Evolutionary conservation across 177 flowering plant genomes (phyloP).

Genomic region (Vitis hybrid): DNA sequence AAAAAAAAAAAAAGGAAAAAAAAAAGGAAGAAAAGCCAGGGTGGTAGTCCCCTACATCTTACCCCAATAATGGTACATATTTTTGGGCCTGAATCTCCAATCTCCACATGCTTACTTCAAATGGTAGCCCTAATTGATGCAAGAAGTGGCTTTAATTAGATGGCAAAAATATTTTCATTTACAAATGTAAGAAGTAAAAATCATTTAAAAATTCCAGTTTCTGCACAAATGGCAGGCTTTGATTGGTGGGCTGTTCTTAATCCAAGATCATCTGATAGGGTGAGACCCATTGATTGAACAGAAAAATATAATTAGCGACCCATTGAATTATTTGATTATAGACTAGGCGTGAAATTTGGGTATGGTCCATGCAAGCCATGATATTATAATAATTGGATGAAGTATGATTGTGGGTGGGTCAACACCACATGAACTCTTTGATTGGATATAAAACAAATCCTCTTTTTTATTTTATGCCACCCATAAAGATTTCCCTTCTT

Average conservation of each 20-base stretch:
- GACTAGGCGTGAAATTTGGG: background rate
- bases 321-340: constrained; percentile 1
- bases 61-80: too few species aligned
- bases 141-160: too few species aligned
- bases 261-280: background rate
- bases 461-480: constrained; percentile 1
- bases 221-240: background rate
- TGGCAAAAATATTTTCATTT: background rate
- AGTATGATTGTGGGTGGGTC: constrained; percentile 9
- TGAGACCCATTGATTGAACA: constrained; percentile 8
- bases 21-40: too few species aligned
- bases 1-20: too few species aligned
- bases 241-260: constrained; percentile 5
- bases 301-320: background rate
- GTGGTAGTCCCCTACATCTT: too few species aligned
- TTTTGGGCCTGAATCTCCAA: too few species aligned
- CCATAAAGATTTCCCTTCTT: constrained; percentile 7
- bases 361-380: background rate
- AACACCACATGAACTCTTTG: constrained; percentile 15
- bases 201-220: too few species aligned
- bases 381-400: background rate
- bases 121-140: too few species aligned
- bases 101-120: too few species aligned
- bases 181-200: too few species aligned
- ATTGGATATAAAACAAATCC: constrained; percentile 6